phyloP scores from a whole-genome alignment of 2,329 filamentous ascomycete species.

The Xylaria arbuscula region DNA sequence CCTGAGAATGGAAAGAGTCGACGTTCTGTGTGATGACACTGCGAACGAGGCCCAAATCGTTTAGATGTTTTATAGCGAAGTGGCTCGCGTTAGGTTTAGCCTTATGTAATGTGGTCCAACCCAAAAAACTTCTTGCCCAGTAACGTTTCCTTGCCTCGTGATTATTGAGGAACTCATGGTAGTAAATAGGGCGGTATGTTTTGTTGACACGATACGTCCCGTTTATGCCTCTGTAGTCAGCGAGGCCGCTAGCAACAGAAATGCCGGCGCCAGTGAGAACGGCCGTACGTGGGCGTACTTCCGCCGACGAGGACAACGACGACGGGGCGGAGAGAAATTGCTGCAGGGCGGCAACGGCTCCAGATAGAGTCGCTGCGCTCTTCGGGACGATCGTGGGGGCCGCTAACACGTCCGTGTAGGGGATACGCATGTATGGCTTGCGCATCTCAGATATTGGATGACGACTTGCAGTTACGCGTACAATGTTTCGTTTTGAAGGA shows the following conservation, averaged over 20 bases:
- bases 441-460: conserved; percentile 60
- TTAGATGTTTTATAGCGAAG: conserved; percentile 78
- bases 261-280: conserved; percentile 85
- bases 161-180: conserved; percentile 83
- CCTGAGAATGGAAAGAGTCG: conserved; percentile 86
- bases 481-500: conserved; percentile 15
- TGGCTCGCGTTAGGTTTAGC: conserved; percentile 86
- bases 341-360: conserved; percentile 80
- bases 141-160: conserved; percentile 92
- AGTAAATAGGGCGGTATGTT: conserved; percentile 90
- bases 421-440: conserved; percentile 84
- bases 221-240: conserved; percentile 89
- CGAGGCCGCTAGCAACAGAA: conserved; percentile 90
- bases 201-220: conserved; percentile 95
- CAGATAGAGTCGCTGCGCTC: conserved; percentile 74
- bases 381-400: conserved; percentile 78
- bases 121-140: conserved; percentile 94
- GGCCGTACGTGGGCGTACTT: conserved; percentile 60
- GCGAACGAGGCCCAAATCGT: conserved; percentile 75
- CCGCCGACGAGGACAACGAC: conserved; percentile 56
- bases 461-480: conserved; percentile 21
- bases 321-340: conserved; percentile 77
- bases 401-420: conserved; percentile 86
- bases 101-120: conserved; percentile 84
- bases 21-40: conserved; percentile 95